Conservation (phyloP, 805 yeast species). For the Nakazawaea anatomiae region DNA sequence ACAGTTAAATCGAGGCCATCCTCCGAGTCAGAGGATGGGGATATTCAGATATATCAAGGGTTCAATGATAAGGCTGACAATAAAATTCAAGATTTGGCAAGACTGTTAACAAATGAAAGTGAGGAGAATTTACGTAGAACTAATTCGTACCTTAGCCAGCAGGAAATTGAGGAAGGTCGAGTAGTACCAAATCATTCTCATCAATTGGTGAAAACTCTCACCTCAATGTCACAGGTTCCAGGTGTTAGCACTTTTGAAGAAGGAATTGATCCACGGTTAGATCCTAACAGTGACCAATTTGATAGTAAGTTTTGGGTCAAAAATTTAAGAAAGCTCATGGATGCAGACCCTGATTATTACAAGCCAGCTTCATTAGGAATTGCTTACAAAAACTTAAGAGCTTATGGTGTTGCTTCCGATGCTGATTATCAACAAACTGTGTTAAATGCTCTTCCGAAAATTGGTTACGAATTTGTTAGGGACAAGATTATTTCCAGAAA, state of each 20-base stretch:
- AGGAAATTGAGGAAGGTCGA: slow-evolving; percentile 8
- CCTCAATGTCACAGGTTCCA: slow-evolving; percentile 48
- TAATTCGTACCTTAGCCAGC: not conserved
- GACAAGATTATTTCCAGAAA: slow-evolving; percentile 16
- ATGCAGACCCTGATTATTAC: slow-evolving; percentile 55
- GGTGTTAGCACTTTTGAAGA: slow-evolving; percentile 34
- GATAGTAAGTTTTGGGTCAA: slow-evolving; percentile 63
- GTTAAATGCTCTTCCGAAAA: slow-evolving; percentile 33
- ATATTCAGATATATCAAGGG: slow-evolving; percentile 26
- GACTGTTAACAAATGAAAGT: slow-evolving; percentile 23
- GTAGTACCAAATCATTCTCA: slow-evolving; percentile 10
- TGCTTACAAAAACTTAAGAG: slow-evolving; percentile 52
- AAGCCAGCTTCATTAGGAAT: slow-evolving; percentile 57
- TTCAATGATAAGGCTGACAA: slow-evolving; percentile 26
- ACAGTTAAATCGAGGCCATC: slow-evolving; percentile 16
- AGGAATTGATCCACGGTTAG: slow-evolving; percentile 34
- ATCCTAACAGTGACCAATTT: slow-evolving; percentile 54
- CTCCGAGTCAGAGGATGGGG: not conserved
- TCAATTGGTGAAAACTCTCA: slow-evolving; percentile 27
- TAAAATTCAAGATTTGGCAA: slow-evolving; percentile 36
- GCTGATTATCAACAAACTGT: slow-evolving; percentile 63
- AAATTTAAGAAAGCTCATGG: slow-evolving; percentile 48
- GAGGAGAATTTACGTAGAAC: slow-evolving; percentile 4
- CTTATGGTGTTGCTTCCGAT: slow-evolving; percentile 61
- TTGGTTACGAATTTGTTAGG: slow-evolving; percentile 22